phyloP scores from a whole-genome alignment of 495 filamentous ascomycete species.

The Aspergillus biplanus region DNA sequence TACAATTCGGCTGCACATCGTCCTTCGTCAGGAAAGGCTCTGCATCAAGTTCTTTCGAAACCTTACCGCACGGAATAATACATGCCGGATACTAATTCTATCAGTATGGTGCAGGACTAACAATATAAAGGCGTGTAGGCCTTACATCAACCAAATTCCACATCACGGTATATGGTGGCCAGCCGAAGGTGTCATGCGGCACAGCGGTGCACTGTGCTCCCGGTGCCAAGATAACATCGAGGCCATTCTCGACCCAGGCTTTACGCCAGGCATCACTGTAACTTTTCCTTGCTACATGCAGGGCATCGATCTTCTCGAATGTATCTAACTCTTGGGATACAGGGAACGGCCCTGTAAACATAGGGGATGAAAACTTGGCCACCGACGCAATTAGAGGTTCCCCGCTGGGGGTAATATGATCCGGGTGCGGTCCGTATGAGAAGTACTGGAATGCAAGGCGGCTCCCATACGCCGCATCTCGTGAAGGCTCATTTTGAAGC shows the following conservation, averaged over 20 bases:
- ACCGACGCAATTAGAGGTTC: conserved; percentile 30
- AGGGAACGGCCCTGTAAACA: conserved; percentile 31
- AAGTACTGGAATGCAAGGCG: conserved; percentile 39
- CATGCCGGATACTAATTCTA: conserved; percentile 40
- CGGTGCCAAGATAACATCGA: conserved; percentile 53
- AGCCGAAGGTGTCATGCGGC: conserved; percentile 53
- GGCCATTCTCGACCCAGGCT: conserved; percentile 27
- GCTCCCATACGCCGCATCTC: conserved; percentile 26
- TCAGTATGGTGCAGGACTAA: neutral
- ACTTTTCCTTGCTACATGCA: conserved; percentile 8
- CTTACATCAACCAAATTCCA: conserved; percentile 59
- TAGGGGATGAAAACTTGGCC: conserved; percentile 26
- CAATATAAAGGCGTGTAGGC: neutral
- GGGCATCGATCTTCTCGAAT: conserved; percentile 25
- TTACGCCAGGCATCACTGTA: conserved; percentile 28
- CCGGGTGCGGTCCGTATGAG: conserved; percentile 29
- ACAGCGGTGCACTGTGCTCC: conserved; percentile 54
- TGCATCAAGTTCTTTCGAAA: conserved; percentile 40
- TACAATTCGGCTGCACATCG: conserved; percentile 41
- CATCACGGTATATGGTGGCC: conserved; percentile 53
- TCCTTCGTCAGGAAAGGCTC: conserved; percentile 29
- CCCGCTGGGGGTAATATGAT: conserved; percentile 32
- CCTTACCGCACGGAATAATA: conserved; percentile 39
- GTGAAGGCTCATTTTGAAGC: conserved; percentile 18
- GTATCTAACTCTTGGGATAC: conserved; percentile 16